These are phyloP conservation scores for Solidago caesia DNA, from an alignment of 129 eudicot genomes.

Conservation along the genomic window DNA sequence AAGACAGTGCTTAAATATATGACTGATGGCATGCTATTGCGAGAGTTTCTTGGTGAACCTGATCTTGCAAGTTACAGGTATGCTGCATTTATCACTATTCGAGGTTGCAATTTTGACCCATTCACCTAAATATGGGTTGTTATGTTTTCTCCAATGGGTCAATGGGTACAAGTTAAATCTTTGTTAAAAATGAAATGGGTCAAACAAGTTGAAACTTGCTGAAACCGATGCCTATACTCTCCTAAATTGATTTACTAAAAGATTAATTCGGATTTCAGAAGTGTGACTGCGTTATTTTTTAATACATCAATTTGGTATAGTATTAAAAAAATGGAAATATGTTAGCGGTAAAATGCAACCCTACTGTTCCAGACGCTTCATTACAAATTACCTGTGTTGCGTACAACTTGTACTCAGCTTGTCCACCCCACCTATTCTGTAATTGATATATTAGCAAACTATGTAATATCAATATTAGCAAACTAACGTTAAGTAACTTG, in stretches of 20 bases:
- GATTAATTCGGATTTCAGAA: neutral
- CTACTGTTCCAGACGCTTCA: neutral
- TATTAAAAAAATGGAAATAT: neutral
- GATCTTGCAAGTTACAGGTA: conserved; percentile 50
- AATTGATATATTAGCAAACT: conserved; percentile 1
- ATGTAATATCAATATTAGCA: neutral
- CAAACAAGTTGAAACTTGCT: neutral
- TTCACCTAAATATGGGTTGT: neutral
- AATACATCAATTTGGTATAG: neutral
- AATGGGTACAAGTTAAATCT: neutral
- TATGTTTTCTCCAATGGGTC: neutral
- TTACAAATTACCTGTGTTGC: no score
- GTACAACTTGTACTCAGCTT: neutral
- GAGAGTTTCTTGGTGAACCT: conserved; percentile 54
- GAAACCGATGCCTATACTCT: neutral
- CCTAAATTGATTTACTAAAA: neutral
- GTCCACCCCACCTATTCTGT: neutral
- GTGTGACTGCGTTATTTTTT: neutral
- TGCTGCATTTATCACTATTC: neutral
- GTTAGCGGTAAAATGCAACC: neutral
- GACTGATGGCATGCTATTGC: conserved; percentile 57
- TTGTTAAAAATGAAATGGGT: neutral
- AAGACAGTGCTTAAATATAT: conserved; percentile 50
- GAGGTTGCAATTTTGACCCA: neutral
- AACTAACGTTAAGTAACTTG: neutral